Base-by-base conservation (phyloP, 345 rosid species). In the Moringa oleifera region DNA sequence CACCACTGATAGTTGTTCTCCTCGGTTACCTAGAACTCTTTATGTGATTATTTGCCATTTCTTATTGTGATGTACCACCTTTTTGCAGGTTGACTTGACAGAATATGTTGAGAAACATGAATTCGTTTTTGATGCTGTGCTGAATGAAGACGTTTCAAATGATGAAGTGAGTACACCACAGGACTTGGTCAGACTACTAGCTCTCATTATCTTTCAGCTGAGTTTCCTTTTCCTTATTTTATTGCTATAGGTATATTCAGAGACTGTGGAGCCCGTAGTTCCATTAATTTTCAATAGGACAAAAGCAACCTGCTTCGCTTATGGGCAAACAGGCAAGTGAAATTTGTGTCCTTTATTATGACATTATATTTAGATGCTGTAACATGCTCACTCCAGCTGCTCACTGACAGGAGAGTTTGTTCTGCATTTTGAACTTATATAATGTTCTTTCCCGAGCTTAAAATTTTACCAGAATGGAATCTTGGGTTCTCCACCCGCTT, bases 221-320 rank as follows among this genome's bases (percentile, higher is more conserved):
- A 51, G 70, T 62, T 66, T 1, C n/a, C n/a, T 63, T 31, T 59
- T 53, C 0, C 62, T 25, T 24, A 23, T 66, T 20, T 22, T 23
- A 41, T 66, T 11, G 62, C 22, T 18, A 47, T 62, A 81, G 86
- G 81, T 81, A 45, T 84, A 81, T 47, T 72, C 70, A 7, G 79
- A 84, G 73, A 81, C 85, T 10, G 83, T 84, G 76, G 78, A 84
- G 70, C 83, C 86, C 0, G 55, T 81, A 20, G 83, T 84, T 46
- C 81, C 90, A 15, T 67, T 81, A 49, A 84, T 80, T 63, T 84
- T 84, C 66, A 63, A 81, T 13, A 64, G 77, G 57, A 81, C 85
- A n/a, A 84, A 84, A 68, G 90, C 80, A 20, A 81, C 84, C 10
- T 84, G 83, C 75, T 81, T 84, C 57, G 86, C 85, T 25, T 81